Evolutionary conservation across 306 rosid genomes (phyloP), one percentile per base, ranked within the genome.

Genomic region (Echinosophora koreensis): DNA sequence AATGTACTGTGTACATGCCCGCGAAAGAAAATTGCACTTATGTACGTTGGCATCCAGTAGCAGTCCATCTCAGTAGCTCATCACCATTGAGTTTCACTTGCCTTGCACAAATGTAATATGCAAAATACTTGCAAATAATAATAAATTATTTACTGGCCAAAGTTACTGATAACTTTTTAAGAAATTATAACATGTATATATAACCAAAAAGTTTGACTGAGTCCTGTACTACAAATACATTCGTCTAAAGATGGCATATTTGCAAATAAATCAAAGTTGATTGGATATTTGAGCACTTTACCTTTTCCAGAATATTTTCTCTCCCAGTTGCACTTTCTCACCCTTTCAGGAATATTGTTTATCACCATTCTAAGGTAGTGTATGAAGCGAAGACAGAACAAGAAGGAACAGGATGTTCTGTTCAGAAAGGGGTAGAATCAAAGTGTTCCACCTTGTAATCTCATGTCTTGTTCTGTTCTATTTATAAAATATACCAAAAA

Each of bases 221-320:
- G 44, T 5, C 49, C 12, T n/a, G 54, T 37, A 34, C 17, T 49
- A 34, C 13, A 14, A 80, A 80, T 55, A 50, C 74, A 80, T 14
- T 8, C 8, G 16, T 72, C 46, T 22, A 52, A 28, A 46, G 55
- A 57, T 77, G 69, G 15, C 49, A 34, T 54, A 69, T 46, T 37
- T 54, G 22, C 62, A 77, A 44, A 75, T 30, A 69, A 37, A 68
- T 69, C 59, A 67, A 58, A 57, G 35, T 60, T 54, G 47, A 81
- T 67, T 39, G 30, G 30, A 73, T 57, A 59, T 4, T 17, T 12
- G 51, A 37, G 60, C 58, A 74, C 62, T 60, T 81, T 38, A 38
- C 17, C 11, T 34, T 58, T 81, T 68, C 6, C 0, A 12, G 17
- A n/a, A 35, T 34, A 22, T 14, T 50, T 50, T 13, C 52, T 46